Base-by-base conservation (phyloP, 129 eudicot genomes). In the Kitagawia praeruptora region DNA sequence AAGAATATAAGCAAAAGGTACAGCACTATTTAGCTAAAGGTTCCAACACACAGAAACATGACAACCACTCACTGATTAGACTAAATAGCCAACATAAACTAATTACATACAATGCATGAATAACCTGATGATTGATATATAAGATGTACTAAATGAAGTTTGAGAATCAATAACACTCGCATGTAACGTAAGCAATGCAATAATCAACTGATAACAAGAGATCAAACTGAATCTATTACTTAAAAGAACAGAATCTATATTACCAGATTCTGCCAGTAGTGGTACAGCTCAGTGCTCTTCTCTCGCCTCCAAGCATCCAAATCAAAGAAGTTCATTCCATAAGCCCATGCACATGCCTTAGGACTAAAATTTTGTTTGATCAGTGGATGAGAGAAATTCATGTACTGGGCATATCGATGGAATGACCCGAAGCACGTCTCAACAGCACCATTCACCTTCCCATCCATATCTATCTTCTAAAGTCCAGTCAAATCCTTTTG, bases 401-500 rank as follows among this genome's bases (percentile, higher is more conserved):
- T 77, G 78, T 47, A 78, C 6, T 53, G 69, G 5, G 76, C 78
- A 74, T 77, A 77, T 9, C 85, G 79, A 51, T 70, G 81, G 47
- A 70, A 77, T 16, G 85, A 82, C 28, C 81, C 78, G 21, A 93
- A 76, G 72, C 81, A 82, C 28, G 85, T 82, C 78, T 82, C 81
- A 21, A 82, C 85, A 69, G 81, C 85, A 39, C 81, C 85, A 77
- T 82, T 82, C 39, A 82, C 85, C 25, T 80, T 80, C 70, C 77
- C 77, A 31, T 80, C 74, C 82, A 80, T 80, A 81, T 93, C 96
- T 84, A 91, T 89, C 85, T 93, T 80, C 98, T 97, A 93, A 70
- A 93, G 90, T 38, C 98, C 96, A 8, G 98, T 93, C 83, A 93
- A 82, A 78, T 93, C 98, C 87, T 87, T 91, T 83, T 93, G 97